A percentile compares a stretch with the other conserved stretches of the same genome.
Conservation (phyloP, 1,284 basidiomycete species). For the Pseudozyma thailandica region DNA sequence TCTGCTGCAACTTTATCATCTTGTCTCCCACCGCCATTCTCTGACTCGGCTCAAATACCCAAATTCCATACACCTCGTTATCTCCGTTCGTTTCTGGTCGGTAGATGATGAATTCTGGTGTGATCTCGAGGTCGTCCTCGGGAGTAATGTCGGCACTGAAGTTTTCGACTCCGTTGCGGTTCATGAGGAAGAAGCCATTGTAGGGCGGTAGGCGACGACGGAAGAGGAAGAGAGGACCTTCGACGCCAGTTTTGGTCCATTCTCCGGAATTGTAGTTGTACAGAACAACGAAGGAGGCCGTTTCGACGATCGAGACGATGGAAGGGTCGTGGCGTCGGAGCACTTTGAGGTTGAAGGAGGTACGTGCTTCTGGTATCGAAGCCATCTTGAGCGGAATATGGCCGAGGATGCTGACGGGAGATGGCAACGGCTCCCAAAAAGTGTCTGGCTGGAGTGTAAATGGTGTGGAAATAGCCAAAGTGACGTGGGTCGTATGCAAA, state of each 20-base stretch:
- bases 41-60: slow-evolving; percentile 79
- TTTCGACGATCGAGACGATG: slow-evolving; percentile 82
- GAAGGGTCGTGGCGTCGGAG: slow-evolving; percentile 81
- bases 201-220: slow-evolving; percentile 78
- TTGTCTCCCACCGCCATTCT: slow-evolving; percentile 74
- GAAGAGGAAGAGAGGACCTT: slow-evolving; percentile 88
- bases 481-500: background rate
- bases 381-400: slow-evolving; percentile 10
- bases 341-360: slow-evolving; percentile 78
- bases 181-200: slow-evolving; percentile 87
- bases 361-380: slow-evolving; percentile 38
- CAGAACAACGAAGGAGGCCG: slow-evolving; percentile 79
- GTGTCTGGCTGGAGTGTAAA: background rate
- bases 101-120: slow-evolving; percentile 76
- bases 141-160: slow-evolving; percentile 80
- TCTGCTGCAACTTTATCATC: slow-evolving; percentile 59
- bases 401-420: too few relatives aligned
- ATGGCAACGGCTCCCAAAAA: background rate
- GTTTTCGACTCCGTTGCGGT: slow-evolving; percentile 85
- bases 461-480: background rate
- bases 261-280: slow-evolving; percentile 66
- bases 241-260: slow-evolving; percentile 80
- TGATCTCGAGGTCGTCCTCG: slow-evolving; percentile 79
- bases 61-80: slow-evolving; percentile 76
- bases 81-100: slow-evolving; percentile 72